These are phyloP conservation scores for Pyrrhoderma lamaoense DNA, from an alignment of 1,284 basidiomycete species.

Conservation along the genomic window DNA sequence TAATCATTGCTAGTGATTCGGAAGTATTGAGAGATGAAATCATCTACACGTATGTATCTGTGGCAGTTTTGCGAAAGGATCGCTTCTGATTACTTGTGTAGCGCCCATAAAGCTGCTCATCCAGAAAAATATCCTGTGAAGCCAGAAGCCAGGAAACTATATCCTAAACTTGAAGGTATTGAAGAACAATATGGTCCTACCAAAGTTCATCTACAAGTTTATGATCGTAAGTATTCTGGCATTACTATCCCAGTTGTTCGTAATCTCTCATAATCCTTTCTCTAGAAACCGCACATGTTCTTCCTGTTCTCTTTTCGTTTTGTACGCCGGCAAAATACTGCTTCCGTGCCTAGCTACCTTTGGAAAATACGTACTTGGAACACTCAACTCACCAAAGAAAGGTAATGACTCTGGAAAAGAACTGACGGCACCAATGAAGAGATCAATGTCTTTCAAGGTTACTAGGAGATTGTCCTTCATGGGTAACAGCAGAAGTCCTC, in stretches of 20 bases:
- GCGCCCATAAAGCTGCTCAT: conserved; percentile 88
- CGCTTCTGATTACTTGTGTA: conserved; percentile 26
- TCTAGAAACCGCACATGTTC: conserved; percentile 63
- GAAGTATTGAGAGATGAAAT: conserved; percentile 93
- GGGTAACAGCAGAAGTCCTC: not conserved
- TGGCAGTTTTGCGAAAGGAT: not conserved
- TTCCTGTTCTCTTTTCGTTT: conserved; percentile 79
- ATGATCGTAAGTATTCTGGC: conserved; percentile 50
- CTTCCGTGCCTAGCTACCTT: conserved; percentile 67
- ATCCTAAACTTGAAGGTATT: conserved; percentile 61
- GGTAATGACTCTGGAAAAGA: not conserved
- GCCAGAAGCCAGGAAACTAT: conserved; percentile 51
- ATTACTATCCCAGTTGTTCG: not conserved
- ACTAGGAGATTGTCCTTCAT: conserved; percentile 1
- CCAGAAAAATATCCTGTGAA: conserved; percentile 69
- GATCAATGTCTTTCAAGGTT: not conserved
- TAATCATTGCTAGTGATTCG: conserved; percentile 82
- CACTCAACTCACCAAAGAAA: conserved; percentile 17
- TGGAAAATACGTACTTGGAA: conserved; percentile 54
- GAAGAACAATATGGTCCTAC: conserved; percentile 63
- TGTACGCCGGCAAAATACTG: conserved; percentile 77
- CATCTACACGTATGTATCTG: conserved; percentile 65
- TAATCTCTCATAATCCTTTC: not conserved
- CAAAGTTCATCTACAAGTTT: conserved; percentile 86
- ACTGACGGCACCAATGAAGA: not conserved